Evolutionary conservation across 495 filamentous ascomycete species (phyloP).

Genomic region (Neurospora sp.): DNA sequence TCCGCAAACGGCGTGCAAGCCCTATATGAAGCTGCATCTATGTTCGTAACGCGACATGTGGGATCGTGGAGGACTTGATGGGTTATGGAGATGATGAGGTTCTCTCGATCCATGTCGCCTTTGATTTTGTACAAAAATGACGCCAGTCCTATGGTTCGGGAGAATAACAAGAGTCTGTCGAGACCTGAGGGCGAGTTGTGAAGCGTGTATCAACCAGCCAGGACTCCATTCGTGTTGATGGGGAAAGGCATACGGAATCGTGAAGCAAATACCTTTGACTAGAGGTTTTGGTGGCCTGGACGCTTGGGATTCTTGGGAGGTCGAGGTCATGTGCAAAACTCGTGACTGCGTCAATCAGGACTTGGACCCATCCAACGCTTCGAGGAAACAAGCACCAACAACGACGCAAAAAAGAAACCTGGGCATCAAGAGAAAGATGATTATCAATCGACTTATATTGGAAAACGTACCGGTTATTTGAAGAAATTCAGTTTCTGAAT

Average conservation of each 20-base stretch:
- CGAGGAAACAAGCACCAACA: not conserved
- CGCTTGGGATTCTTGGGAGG: slow-evolving; percentile 6
- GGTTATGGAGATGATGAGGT: not conserved
- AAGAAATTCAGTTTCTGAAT: not conserved
- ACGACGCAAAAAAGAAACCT: slow-evolving; percentile 3
- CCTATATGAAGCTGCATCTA: not conserved
- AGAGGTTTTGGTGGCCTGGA: not conserved
- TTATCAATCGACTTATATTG: not conserved
- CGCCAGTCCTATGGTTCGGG: not conserved
- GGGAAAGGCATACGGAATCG: not conserved
- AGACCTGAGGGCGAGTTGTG: not conserved
- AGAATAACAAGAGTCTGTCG: not conserved
- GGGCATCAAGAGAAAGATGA: not conserved
- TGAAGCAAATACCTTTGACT: not conserved
- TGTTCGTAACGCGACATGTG: not conserved
- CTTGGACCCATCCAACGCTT: slow-evolving; percentile 6
- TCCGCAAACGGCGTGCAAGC: not conserved
- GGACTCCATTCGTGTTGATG: not conserved
- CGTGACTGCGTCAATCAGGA: slow-evolving; percentile 20
- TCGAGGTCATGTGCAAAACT: slow-evolving; percentile 33
- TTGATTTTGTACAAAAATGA: not conserved
- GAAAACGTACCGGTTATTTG: slow-evolving; percentile 15
- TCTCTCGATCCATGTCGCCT: not conserved
- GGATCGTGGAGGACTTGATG: not conserved
- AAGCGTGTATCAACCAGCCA: not conserved